A percentile compares a stretch with the other conserved stretches of the same genome.
Conservation (phyloP, 2,329 filamentous ascomycete species). For the Aspergillus terreus region DNA sequence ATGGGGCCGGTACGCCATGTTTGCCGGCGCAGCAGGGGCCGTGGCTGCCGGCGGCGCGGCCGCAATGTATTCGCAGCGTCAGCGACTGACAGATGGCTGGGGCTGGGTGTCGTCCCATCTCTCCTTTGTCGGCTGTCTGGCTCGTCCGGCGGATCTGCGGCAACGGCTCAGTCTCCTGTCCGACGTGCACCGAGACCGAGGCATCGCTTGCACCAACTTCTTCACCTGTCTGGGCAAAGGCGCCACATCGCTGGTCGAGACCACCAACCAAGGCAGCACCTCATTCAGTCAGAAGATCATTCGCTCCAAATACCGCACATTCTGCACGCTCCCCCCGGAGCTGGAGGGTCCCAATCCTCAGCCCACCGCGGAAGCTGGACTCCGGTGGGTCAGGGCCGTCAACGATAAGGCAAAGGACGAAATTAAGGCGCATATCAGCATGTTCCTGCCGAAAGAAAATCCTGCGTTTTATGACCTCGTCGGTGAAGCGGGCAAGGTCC, state of each 20-base stretch:
- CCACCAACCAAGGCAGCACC: slow-evolving; percentile 17
- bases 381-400: slow-evolving; percentile 64
- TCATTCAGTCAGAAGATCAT: slow-evolving; percentile 36
- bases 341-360: slow-evolving; percentile 26
- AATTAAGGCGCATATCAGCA: slow-evolving; percentile 67
- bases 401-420: slow-evolving; percentile 81
- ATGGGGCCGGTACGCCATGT: slow-evolving; percentile 83
- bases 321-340: slow-evolving; percentile 74
- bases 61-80: slow-evolving; percentile 80
- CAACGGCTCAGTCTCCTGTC: slow-evolving; percentile 67
- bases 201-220: slow-evolving; percentile 77
- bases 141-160: slow-evolving; percentile 76
- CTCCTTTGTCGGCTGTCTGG: slow-evolving; percentile 87
- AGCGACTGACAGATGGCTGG: slow-evolving; percentile 72
- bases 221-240: slow-evolving; percentile 79
- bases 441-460: slow-evolving; percentile 45
- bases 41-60: slow-evolving; percentile 78
- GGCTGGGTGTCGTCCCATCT: slow-evolving; percentile 85
- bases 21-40: slow-evolving; percentile 75
- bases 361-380: slow-evolving; percentile 35
- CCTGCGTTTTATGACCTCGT: slow-evolving; percentile 41
- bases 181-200: slow-evolving; percentile 60
- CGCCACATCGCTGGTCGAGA: slow-evolving; percentile 41
- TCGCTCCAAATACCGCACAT: slow-evolving; percentile 66
- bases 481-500: slow-evolving; percentile 33